Percentiles rank a stretch among this genome's conserved stretches.
Conservation (phyloP, 257 asterid species). For the Linaria vulgaris region DNA sequence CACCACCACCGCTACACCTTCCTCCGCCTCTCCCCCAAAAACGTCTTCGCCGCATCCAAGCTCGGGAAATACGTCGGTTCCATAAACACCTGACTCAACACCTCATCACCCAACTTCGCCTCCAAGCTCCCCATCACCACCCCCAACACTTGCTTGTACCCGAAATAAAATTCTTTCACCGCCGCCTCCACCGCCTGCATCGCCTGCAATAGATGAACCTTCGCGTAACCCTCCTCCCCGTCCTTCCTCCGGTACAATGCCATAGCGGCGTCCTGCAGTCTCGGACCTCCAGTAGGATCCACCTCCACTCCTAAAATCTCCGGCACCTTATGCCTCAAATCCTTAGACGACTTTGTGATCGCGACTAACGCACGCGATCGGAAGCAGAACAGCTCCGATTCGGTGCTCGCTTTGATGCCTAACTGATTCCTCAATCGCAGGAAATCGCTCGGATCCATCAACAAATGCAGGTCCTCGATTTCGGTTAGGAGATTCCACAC, state of each 20-base stretch:
- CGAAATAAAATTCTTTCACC: slow-evolving; percentile 66
- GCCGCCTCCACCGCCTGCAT: slow-evolving; percentile 91
- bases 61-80: slow-evolving; percentile 95
- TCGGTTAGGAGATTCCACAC: slow-evolving; percentile 55
- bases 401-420: slow-evolving; percentile 52
- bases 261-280: slow-evolving; percentile 91
- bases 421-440: slow-evolving; percentile 65
- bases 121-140: slow-evolving; percentile 85
- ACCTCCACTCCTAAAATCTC: slow-evolving; percentile 71
- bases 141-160: slow-evolving; percentile 67
- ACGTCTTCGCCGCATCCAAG: slow-evolving; percentile 90
- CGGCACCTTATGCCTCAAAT: slow-evolving; percentile 79
- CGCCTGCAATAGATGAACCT: slow-evolving; percentile 77
- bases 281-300: slow-evolving; percentile 88
- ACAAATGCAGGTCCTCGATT: slow-evolving; percentile 63
- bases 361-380: slow-evolving; percentile 59
- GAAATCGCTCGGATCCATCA: slow-evolving; percentile 90
- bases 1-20: slow-evolving; percentile 35
- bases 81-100: slow-evolving; percentile 58
- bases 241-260: slow-evolving; percentile 51
- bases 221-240: slow-evolving; percentile 39
- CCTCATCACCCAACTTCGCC: slow-evolving; percentile 45
- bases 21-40: slow-evolving; percentile 74
- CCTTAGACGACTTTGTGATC: slow-evolving; percentile 63
- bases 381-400: slow-evolving; percentile 74